Conservation (phyloP, 1,284 basidiomycete species). For the Hypsizygus ulmarius region DNA sequence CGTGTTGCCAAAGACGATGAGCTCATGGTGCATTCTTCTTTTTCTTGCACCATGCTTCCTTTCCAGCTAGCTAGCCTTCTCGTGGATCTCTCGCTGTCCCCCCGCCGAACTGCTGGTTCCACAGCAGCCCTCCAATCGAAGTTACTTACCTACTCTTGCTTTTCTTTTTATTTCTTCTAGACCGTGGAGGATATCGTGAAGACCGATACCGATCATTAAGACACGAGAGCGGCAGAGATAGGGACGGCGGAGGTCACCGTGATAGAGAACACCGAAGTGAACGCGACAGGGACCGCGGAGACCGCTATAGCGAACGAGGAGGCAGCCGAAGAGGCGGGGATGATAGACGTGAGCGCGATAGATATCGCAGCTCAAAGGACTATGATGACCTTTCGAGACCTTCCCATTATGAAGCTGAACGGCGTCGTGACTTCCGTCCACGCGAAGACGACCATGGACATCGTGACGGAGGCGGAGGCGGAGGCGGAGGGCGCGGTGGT, state of each 20-base stretch:
- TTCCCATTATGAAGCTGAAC: slow-evolving; percentile 41
- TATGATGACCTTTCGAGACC: slow-evolving; percentile 42
- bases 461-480: slow-evolving; percentile 32
- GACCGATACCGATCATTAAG: slow-evolving; percentile 37
- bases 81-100: slow-evolving; percentile 26
- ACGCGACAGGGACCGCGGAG: slow-evolving; percentile 34
- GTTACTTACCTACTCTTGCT: slow-evolving; percentile 47
- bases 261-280: slow-evolving; percentile 34
- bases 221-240: slow-evolving; percentile 36
- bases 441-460: slow-evolving; percentile 50
- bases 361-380: slow-evolving; percentile 39
- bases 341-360: slow-evolving; percentile 37
- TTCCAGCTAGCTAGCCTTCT: slow-evolving; percentile 60
- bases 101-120: not conserved
- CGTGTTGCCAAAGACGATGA: slow-evolving; percentile 33
- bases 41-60: slow-evolving; percentile 52
- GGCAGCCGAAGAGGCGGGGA: slow-evolving; percentile 30
- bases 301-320: slow-evolving; percentile 29
- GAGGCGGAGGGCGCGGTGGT: slow-evolving; percentile 22
- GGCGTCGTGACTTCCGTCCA: slow-evolving; percentile 42
- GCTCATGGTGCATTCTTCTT: slow-evolving; percentile 64
- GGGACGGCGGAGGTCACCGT: slow-evolving; percentile 39
- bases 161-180: slow-evolving; percentile 45
- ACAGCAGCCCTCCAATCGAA: slow-evolving; percentile 32
- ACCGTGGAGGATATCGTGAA: slow-evolving; percentile 50